Conservation (phyloP, 306 rosid species). For the Cicer pinnatifidum region DNA sequence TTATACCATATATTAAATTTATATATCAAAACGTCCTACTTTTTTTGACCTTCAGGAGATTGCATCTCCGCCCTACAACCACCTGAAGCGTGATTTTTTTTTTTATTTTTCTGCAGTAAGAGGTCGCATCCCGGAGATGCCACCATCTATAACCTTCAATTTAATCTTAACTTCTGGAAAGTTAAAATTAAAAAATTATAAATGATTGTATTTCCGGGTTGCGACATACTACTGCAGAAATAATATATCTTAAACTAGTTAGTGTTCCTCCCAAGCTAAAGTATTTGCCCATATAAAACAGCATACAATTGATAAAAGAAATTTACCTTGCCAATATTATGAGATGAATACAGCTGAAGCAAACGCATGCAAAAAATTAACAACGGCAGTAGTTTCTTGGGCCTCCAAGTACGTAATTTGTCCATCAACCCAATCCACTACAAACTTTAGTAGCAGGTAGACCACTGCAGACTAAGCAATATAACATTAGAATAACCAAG, state of each 20-base stretch:
- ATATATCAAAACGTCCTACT: too few species aligned
- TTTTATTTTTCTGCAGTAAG: too few species aligned
- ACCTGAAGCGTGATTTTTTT: too few species aligned
- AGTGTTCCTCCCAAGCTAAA: conserved; percentile 24
- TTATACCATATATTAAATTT: not conserved
- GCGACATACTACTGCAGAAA: not conserved
- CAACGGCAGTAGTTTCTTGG: conserved; percentile 73
- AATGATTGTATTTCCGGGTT: too few species aligned
- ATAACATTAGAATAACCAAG: conserved; percentile 42
- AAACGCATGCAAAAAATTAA: conserved; percentile 82
- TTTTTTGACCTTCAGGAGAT: too few species aligned
- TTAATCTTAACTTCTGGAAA: too few species aligned
- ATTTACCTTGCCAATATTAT: conserved; percentile 91
- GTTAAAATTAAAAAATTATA: too few species aligned
- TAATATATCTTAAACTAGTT: conserved; percentile 15
- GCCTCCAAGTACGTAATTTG: conserved; percentile 90
- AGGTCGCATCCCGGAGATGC: too few species aligned
- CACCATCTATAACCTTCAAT: too few species aligned
- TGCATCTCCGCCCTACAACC: too few species aligned
- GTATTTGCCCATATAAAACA: conserved; percentile 18
- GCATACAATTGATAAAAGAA: conserved; percentile 29
- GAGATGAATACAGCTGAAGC: conserved; percentile 90
- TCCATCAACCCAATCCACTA: conserved; percentile 92
- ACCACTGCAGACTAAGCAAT: conserved; percentile 87
- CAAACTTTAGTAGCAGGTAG: conserved; percentile 88